These are phyloP conservation scores for Leccinellum luteum DNA, from an alignment of 768 basidiomycete genomes.

Conservation along the genomic window DNA sequence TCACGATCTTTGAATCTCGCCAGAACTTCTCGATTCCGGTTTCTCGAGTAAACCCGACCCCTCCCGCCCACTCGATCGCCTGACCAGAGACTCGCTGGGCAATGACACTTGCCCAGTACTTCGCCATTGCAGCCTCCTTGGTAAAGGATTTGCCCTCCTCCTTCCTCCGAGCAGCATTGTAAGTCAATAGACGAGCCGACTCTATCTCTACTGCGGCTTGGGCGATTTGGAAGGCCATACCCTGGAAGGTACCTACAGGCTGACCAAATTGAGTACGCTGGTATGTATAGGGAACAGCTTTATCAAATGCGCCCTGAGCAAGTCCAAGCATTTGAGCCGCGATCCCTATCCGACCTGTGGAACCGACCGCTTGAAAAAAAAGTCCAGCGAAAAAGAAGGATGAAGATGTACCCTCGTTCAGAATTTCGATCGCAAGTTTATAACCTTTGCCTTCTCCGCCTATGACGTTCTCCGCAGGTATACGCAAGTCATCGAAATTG, in stretches of 20 bases:
- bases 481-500: slow-evolving; percentile 89
- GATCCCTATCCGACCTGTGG: slow-evolving; percentile 84
- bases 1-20: slow-evolving; percentile 94
- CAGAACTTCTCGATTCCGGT: slow-evolving; percentile 96
- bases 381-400: background rate
- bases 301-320: slow-evolving; percentile 95
- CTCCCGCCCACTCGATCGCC: slow-evolving; percentile 97
- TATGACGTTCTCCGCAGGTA: slow-evolving; percentile 84
- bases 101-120: slow-evolving; percentile 86
- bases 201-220: slow-evolving; percentile 89
- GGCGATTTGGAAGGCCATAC: slow-evolving; percentile 94
- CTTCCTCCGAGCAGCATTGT: slow-evolving; percentile 94
- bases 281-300: slow-evolving; percentile 93
- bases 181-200: slow-evolving; percentile 85
- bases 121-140: slow-evolving; percentile 98
- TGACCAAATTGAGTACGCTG: slow-evolving; percentile 94
- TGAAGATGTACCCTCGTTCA: slow-evolving; percentile 72
- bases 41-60: slow-evolving; percentile 89
- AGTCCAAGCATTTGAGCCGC: slow-evolving; percentile 99
- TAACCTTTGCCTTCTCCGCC: slow-evolving; percentile 92
- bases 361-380: background rate
- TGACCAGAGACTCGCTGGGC: slow-evolving; percentile 84
- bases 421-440: slow-evolving; percentile 94
- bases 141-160: slow-evolving; percentile 85
- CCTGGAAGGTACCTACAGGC: slow-evolving; percentile 91